Conservation (phyloP, 176 grass and related monocot genomes). For the Bromus sterilis region DNA sequence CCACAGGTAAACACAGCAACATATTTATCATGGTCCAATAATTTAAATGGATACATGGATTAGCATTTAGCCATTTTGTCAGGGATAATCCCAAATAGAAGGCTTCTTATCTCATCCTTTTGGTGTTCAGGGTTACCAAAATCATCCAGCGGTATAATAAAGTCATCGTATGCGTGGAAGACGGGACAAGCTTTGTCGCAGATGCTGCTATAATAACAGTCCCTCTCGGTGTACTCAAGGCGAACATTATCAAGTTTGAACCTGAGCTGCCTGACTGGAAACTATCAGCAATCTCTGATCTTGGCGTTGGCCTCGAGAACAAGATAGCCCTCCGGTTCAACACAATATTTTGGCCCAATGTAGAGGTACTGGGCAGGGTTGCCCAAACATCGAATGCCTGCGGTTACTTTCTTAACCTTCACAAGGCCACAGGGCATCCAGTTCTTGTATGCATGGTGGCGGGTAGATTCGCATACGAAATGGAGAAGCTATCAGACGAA, state of each 20-base stretch:
- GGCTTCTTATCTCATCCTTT: not conserved
- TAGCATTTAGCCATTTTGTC: not conserved
- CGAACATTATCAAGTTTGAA: slow-evolving; percentile 88
- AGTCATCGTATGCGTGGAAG: slow-evolving; percentile 65
- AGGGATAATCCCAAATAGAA: not conserved
- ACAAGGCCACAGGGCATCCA: slow-evolving; percentile 86
- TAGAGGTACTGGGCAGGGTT: slow-evolving; percentile 79
- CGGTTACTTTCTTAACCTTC: slow-evolving; percentile 96
- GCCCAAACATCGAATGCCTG: slow-evolving; percentile 71
- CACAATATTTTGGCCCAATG: slow-evolving; percentile 88
- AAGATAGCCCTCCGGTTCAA: slow-evolving; percentile 84
- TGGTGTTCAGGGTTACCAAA: slow-evolving; percentile 65
- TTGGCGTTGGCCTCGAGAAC: slow-evolving; percentile 87
- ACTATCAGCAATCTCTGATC: slow-evolving; percentile 73
- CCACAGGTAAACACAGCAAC: slow-evolving; percentile 53
- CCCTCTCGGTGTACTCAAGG: slow-evolving; percentile 90
- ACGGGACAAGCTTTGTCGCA: slow-evolving; percentile 68
- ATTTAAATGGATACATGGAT: not conserved
- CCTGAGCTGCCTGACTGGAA: slow-evolving; percentile 84
- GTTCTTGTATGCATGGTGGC: slow-evolving; percentile 98
- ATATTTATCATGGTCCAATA: not conserved
- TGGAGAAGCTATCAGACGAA: slow-evolving; percentile 85
- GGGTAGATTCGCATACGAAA: slow-evolving; percentile 75
- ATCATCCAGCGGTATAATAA: slow-evolving; percentile 74
- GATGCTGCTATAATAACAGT: slow-evolving; percentile 94